Evolutionary conservation across 2,329 filamentous ascomycete species (phyloP).

Genomic region (Blastomyces silverae): DNA sequence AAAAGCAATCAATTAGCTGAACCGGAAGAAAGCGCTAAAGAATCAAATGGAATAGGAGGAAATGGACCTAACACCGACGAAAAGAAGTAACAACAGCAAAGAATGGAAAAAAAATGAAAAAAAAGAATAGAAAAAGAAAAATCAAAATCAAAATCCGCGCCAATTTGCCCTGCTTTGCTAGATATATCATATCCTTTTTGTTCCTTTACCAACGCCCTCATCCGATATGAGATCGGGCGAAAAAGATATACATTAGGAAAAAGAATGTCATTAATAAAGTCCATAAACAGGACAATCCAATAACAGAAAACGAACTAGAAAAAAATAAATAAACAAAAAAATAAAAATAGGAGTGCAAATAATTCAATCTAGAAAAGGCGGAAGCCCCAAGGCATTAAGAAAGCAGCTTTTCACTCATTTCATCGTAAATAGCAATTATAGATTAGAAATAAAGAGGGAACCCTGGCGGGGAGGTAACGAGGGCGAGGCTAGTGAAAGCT

Average conservation of each 20-base stretch:
- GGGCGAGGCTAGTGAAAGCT: background rate
- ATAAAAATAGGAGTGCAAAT: background rate
- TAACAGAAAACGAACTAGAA: background rate
- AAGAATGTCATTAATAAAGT: background rate
- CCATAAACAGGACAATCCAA: too few relatives aligned
- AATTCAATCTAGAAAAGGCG: background rate
- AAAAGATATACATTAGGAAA: background rate
- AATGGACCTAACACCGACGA: background rate
- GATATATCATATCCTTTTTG: background rate
- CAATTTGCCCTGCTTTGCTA: slow-evolving; percentile 2
- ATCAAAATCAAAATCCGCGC: background rate
- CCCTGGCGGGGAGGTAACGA: too few relatives aligned
- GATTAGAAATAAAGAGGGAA: background rate
- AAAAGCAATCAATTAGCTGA: background rate
- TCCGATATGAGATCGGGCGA: background rate
- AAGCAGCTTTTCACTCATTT: background rate
- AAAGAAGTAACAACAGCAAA: background rate
- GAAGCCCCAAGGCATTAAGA: background rate
- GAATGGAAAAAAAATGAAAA: background rate
- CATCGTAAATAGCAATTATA: slow-evolving; percentile 2
- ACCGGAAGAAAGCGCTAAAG: too few relatives aligned
- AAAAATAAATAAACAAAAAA: background rate
- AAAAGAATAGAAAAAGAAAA: background rate
- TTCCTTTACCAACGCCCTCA: background rate
- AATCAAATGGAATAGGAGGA: background rate